Evolutionary conservation across 805 yeast genomes (phyloP), one percentile per base, ranked within the genome.

Genomic region (Metschnikowia picachoensis): DNA sequence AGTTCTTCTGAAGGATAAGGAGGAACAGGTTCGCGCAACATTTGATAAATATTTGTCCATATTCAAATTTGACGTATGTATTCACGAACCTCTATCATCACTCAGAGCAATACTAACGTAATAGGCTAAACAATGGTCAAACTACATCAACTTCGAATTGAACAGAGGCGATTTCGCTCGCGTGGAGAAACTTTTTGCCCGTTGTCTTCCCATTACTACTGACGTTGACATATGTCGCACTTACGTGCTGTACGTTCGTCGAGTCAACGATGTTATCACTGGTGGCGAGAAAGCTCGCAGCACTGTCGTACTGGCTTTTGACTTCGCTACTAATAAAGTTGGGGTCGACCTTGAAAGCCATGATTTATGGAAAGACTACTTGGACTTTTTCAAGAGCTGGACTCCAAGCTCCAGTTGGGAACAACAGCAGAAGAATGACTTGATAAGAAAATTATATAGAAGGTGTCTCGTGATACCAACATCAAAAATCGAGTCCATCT

Each of bases 231-330:
- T 92, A 25, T 92, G 95, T 84, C 73, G 80, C 44, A 67, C 78
- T n/a, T 92, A 92, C 63, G 76, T 94, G 28, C 78, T 77, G 38
- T 88, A 87, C 61, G 88, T 91, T 28, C 80, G 91, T 46, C 73
- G 88, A 37, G 79, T 76, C 45, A 82, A 86, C 57, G 78, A 79
- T 55, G 74, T 85, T 17, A 79, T 85, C 43, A 84, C 90, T 4
- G 95, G 92, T 20, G 94, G 94, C 31, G 95, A 85, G 60, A 82
- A 77, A 51, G 91, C 94, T 0, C 71, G 94, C 52, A 76, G 82
- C 10, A 76, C 79, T 1, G 86, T 91, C 12, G 72, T 84, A 14
- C 85, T 82, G 60, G 95, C 97, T 0, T 92, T 83, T 61, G 95
- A 90, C 50, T 79, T 86, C 60, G 96, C 95, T 1, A 70, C 87